These are phyloP conservation scores for Oryza coarctata DNA, from an alignment of 176 grass and related monocot species.

Conservation along the genomic window DNA sequence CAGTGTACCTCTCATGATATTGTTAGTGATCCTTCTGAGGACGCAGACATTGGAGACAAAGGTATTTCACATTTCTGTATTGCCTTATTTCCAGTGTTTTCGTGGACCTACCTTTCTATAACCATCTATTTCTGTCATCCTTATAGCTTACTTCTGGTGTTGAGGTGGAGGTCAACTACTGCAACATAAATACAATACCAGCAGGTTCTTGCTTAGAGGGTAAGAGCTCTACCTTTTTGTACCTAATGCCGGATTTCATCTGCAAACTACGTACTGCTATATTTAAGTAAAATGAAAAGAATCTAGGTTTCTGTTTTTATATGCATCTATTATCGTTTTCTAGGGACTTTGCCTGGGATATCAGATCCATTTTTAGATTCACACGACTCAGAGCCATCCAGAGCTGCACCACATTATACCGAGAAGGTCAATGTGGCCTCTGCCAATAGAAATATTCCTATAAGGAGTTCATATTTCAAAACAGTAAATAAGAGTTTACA, in stretches of 20 bases:
- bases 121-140: neutral
- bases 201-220: conserved; percentile 37
- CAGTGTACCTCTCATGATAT: conserved; percentile 34
- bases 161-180: conserved; percentile 61
- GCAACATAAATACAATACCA: conserved; percentile 30
- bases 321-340: conserved; percentile 38
- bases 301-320: too few relatives aligned
- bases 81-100: conserved; percentile 2
- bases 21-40: conserved; percentile 46
- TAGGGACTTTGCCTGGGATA: conserved; percentile 36
- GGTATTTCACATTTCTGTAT: conserved; percentile 38
- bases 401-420: conserved; percentile 11
- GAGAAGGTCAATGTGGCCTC: conserved; percentile 41
- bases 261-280: conserved; percentile 16
- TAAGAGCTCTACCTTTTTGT: conserved; percentile 43
- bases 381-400: conserved; percentile 29
- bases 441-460: conserved; percentile 46
- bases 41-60: conserved; percentile 32
- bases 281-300: too few relatives aligned
- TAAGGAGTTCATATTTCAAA: conserved; percentile 74
- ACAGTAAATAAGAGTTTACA: conserved; percentile 42
- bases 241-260: conserved; percentile 7
- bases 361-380: conserved; percentile 45
- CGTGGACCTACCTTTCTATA: conserved; percentile 3
- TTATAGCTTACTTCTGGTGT: conserved; percentile 38